Percentiles rank a stretch among this genome's conserved stretches.
Evolutionary conservation across 2,329 filamentous ascomycete species (phyloP).

Genomic region (Thelonectria rubi): DNA sequence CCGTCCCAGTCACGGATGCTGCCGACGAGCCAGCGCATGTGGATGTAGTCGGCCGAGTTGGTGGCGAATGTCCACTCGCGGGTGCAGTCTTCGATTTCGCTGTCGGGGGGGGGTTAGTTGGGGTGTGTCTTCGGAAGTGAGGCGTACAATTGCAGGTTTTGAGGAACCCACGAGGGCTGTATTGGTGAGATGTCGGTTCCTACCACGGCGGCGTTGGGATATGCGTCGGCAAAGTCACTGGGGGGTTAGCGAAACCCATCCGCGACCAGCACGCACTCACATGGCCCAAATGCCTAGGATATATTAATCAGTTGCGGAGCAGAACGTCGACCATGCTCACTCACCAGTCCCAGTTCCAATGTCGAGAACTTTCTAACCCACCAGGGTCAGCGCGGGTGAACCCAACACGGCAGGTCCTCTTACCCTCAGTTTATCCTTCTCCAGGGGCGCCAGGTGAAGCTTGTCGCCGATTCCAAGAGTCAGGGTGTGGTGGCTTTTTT

Average conservation of each 20-base stretch:
- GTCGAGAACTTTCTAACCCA: constrained; percentile 9
- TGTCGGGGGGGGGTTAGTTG: neutral
- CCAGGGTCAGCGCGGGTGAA: neutral
- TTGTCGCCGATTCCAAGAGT: constrained; percentile 1
- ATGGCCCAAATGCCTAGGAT: constrained; percentile 7
- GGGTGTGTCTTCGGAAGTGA: no score
- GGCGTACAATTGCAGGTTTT: constrained; percentile 9
- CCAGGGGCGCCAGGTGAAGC: constrained; percentile 3
- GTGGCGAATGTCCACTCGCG: constrained; percentile 21
- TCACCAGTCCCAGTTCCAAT: constrained; percentile 13
- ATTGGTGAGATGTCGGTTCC: constrained; percentile 27
- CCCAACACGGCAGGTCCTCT: neutral
- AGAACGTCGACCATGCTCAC: fast-evolving
- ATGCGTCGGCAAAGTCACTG: constrained; percentile 25
- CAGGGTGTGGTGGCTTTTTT: constrained; percentile 6
- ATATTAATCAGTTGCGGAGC: neutral
- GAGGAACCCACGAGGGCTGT: constrained; percentile 19
- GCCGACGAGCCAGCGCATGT: constrained; percentile 27
- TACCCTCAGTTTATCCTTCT: neutral
- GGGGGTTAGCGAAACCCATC: no score
- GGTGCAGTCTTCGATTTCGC: constrained; percentile 28
- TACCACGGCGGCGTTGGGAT: constrained; percentile 6
- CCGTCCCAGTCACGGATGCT: constrained; percentile 22
- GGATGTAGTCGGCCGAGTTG: constrained; percentile 20
- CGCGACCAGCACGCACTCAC: neutral